Conservation (phyloP, 2,329 filamentous ascomycete genomes). For the Venturia oleaginea region DNA sequence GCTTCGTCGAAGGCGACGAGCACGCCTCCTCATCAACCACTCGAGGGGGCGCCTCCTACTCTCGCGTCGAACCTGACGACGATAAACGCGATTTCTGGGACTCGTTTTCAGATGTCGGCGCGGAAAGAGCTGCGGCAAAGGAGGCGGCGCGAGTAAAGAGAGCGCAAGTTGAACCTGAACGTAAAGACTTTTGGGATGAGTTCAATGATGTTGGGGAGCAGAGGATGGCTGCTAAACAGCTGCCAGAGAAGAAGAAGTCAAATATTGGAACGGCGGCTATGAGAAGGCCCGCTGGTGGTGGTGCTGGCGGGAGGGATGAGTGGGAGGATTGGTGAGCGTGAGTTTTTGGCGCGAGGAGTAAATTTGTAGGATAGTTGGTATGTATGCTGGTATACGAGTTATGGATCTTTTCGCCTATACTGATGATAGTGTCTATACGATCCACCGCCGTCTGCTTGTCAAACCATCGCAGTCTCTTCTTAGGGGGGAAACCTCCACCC, state of each 20-base stretch:
- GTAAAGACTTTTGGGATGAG: conserved; percentile 47
- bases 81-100: conserved; percentile 48
- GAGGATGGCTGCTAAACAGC: conserved; percentile 17
- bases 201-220: conserved; percentile 28
- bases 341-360: no score
- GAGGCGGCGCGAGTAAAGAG: conserved; percentile 12
- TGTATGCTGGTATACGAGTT: background rate
- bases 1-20: conserved; percentile 73
- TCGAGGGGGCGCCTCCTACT: conserved; percentile 15
- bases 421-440: no score
- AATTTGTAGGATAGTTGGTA: background rate
- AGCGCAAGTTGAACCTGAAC: conserved; percentile 26
- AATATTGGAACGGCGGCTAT: conserved; percentile 57
- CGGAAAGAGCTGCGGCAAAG: conserved; percentile 19
- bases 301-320: conserved; percentile 24
- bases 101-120: conserved; percentile 32
- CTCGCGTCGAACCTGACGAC: conserved; percentile 17
- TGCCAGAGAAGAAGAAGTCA: conserved; percentile 32
- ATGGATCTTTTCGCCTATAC: background rate
- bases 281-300: conserved; percentile 22
- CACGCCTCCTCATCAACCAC: conserved; percentile 23
- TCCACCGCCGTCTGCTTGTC: no score
- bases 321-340: conserved; percentile 46
- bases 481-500: no score
- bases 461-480: no score